Evolutionary conservation across 2,329 filamentous ascomycete genomes (phyloP).

Genomic region (Blastomyces gilchristii): DNA sequence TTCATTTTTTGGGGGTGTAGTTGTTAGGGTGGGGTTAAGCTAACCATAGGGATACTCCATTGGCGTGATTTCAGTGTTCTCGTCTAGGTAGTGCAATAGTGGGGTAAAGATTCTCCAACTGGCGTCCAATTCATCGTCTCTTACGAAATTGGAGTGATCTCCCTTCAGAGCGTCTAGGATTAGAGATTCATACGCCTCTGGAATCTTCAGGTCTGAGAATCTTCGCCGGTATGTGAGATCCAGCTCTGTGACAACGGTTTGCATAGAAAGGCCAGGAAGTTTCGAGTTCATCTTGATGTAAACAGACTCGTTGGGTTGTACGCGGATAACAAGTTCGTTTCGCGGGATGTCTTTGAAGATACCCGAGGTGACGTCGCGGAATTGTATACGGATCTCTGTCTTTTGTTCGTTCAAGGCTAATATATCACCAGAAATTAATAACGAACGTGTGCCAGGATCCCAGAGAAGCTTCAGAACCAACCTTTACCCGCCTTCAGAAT

Average conservation of each 20-base stretch:
- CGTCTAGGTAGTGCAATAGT: constrained; percentile 92
- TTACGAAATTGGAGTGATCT: constrained; percentile 98
- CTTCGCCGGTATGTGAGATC: constrained; percentile 95
- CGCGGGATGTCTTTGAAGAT: constrained; percentile 99
- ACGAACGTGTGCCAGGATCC: not conserved
- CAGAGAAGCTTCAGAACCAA: constrained; percentile 17
- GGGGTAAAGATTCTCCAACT: constrained; percentile 99
- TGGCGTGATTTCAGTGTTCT: constrained; percentile 98
- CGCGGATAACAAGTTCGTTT: constrained; percentile 97
- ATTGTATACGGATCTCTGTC: constrained; percentile 97
- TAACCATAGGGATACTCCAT: constrained; percentile 99
- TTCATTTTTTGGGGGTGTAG: not conserved
- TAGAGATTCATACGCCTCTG: constrained; percentile 95
- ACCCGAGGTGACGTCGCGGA: constrained; percentile 97
- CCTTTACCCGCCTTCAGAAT: constrained; percentile 97
- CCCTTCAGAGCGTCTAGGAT: constrained; percentile 97
- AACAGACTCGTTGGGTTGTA: constrained; percentile 98
- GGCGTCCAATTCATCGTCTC: constrained; percentile 91
- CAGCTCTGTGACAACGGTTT: constrained; percentile 96
- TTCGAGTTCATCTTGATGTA: constrained; percentile 99
- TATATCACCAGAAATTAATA: constrained; percentile 3
- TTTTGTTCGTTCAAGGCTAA: constrained; percentile 93
- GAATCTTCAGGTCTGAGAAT: constrained; percentile 98
- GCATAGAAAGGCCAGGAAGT: constrained; percentile 95
- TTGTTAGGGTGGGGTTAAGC: constrained; percentile 24